A percentile compares a stretch with the other conserved stretches of the same genome.
Evolutionary conservation across 2,329 filamentous ascomycete species (phyloP).

Genomic region (Diaporthe caulivora): DNA sequence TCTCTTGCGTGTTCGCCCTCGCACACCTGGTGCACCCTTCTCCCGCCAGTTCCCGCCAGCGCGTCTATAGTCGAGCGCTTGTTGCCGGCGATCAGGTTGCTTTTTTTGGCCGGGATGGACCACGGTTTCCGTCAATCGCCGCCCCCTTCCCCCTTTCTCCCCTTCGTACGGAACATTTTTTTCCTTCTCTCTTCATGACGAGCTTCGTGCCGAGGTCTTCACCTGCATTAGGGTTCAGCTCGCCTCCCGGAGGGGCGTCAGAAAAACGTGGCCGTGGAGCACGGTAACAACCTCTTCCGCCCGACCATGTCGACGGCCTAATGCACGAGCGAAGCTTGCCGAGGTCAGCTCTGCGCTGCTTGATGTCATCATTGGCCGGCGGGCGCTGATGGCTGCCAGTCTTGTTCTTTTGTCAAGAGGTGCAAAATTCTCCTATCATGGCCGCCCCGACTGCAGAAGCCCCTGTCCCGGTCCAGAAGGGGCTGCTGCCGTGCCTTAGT

Average conservation of each 20-base stretch:
- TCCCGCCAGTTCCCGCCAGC: slow-evolving; percentile 20
- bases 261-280: slow-evolving; percentile 35
- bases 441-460: slow-evolving; percentile 28
- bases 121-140: neutral
- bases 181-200: too few relatives aligned
- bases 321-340: slow-evolving; percentile 21
- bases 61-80: slow-evolving; percentile 22
- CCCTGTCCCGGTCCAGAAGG: slow-evolving; percentile 35
- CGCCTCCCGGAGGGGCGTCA: slow-evolving; percentile 22
- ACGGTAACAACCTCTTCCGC: slow-evolving; percentile 10
- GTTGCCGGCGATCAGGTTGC: neutral
- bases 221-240: slow-evolving; percentile 30
- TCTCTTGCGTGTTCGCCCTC: slow-evolving; percentile 15
- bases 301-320: slow-evolving; percentile 21
- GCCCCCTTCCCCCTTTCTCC: too few relatives aligned
- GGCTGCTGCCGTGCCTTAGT: slow-evolving; percentile 39
- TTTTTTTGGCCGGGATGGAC: slow-evolving; percentile 8
- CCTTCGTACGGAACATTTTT: neutral
- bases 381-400: slow-evolving; percentile 23
- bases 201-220: slow-evolving; percentile 11
- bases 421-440: slow-evolving; percentile 22
- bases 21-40: neutral
- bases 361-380: slow-evolving; percentile 19
- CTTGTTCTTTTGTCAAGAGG: slow-evolving; percentile 21
- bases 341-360: slow-evolving; percentile 23